phyloP scores from a whole-genome alignment of 2,329 filamentous ascomycete species.

The Fonsecaea nubica region DNA sequence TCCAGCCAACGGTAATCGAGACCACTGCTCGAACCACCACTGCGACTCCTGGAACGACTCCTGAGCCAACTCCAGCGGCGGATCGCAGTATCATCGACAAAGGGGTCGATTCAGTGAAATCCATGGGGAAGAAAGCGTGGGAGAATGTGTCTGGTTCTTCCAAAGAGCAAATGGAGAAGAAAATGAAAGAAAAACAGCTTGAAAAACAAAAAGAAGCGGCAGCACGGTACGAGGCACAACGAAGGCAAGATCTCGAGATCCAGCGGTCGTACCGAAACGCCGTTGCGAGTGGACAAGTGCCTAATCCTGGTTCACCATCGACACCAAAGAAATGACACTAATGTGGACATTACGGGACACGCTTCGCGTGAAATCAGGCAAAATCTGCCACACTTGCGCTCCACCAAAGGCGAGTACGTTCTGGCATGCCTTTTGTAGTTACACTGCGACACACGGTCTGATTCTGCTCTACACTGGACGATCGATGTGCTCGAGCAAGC shows the following conservation, averaged over 20 bases:
- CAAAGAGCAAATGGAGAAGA: constrained; percentile 19
- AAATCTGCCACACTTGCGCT: not conserved
- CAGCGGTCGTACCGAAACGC: constrained; percentile 28
- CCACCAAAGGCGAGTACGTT: not conserved
- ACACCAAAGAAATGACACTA: constrained; percentile 7
- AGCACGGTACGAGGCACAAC: constrained; percentile 31
- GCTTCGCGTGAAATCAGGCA: not conserved
- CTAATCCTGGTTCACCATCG: not conserved
- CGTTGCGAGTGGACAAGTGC: not conserved
- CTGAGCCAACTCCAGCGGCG: constrained; percentile 24
- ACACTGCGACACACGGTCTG: too few species aligned
- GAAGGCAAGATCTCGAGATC: constrained; percentile 27
- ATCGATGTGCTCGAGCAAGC: not conserved
- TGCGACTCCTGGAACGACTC: not conserved
- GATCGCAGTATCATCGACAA: constrained; percentile 47
- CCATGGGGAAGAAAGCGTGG: constrained; percentile 31
- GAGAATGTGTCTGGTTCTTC: constrained; percentile 18
- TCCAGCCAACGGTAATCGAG: constrained; percentile 9
- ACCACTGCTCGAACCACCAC: constrained; percentile 11
- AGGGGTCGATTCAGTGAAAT: constrained; percentile 44
- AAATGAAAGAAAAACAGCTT: constrained; percentile 17
- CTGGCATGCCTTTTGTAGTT: too few species aligned
- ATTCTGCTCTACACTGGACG: not conserved
- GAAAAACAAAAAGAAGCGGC: constrained; percentile 18
- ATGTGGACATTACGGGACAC: not conserved